Conservation (phyloP, 2,329 filamentous ascomycete species). For the Aspergillus versicolor region DNA sequence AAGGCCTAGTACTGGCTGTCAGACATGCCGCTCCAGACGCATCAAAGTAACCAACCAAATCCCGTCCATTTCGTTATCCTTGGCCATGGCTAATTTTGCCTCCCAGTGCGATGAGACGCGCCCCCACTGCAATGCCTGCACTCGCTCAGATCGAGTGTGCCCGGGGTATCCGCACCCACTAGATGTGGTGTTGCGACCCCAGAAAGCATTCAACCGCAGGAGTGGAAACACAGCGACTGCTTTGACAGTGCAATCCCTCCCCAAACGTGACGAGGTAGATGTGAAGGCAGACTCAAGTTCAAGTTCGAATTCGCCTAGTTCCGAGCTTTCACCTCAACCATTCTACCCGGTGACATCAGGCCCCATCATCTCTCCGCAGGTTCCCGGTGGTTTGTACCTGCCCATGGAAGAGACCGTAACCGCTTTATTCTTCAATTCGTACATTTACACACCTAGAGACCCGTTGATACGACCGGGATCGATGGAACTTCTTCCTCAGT, state of each 20-base stretch:
- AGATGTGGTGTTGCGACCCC: constrained; percentile 28
- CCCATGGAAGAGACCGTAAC: constrained; percentile 28
- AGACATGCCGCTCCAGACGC: constrained; percentile 28
- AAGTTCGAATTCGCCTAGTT: background rate
- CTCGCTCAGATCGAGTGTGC: constrained; percentile 27
- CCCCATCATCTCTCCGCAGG: background rate
- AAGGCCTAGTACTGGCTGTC: constrained; percentile 28
- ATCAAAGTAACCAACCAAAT: constrained; percentile 25
- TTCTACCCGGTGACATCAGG: background rate
- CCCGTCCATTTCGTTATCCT: too few species aligned
- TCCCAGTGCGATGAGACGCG: constrained; percentile 31
- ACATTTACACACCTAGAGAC: constrained; percentile 27
- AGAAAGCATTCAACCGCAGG: constrained; percentile 22
- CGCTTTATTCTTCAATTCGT: constrained; percentile 31
- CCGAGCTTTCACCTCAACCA: background rate
- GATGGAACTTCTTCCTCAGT: constrained; percentile 28
- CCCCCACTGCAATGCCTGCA: constrained; percentile 29
- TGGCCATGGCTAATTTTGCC: background rate
- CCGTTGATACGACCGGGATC: constrained; percentile 26
- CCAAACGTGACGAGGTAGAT: background rate
- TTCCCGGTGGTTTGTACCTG: constrained; percentile 18
- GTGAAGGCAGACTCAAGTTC: background rate
- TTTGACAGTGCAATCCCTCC: background rate
- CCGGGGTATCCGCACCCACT: constrained; percentile 31
- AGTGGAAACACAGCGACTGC: constrained; percentile 3